phyloP scores from a whole-genome alignment of 148 eudicot species.

The Polygonum maritimum region DNA sequence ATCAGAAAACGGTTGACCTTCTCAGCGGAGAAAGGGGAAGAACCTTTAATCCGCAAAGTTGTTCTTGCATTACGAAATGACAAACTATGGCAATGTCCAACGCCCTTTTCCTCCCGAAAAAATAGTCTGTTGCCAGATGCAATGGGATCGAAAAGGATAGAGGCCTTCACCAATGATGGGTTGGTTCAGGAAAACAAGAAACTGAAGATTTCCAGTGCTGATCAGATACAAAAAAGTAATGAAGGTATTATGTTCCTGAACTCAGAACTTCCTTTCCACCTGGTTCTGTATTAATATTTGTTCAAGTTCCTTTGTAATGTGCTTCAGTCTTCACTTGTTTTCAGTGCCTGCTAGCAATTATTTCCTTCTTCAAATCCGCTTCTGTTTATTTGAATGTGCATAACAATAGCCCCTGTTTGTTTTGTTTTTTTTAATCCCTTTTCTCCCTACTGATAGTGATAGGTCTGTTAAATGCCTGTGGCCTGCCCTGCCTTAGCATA shows the following conservation, averaged over 20 bases:
- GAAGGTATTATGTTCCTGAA: background rate
- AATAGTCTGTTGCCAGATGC: conserved; percentile 1
- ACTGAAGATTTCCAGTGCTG: conserved; percentile 13
- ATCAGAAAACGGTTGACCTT: conserved; percentile 25
- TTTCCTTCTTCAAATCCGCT: background rate
- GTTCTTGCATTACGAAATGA: conserved; percentile 14
- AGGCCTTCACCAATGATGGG: conserved; percentile 6
- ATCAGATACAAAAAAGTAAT: background rate
- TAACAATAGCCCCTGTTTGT: background rate
- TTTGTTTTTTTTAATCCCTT: background rate
- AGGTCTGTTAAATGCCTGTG: background rate
- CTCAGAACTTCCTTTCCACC: background rate
- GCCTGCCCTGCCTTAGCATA: background rate
- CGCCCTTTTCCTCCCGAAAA: conserved; percentile 7
- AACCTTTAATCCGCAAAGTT: conserved; percentile 8
- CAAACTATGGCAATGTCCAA: conserved; percentile 8
- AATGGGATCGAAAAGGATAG: background rate
- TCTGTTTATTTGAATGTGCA: background rate
- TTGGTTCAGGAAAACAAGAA: conserved; percentile 15
- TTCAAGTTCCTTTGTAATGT: background rate
- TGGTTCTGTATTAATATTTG: background rate
- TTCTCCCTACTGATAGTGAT: background rate
- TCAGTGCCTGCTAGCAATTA: background rate
- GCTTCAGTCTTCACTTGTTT: background rate
- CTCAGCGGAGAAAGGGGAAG: conserved; percentile 19